Base-by-base conservation (phyloP, 2,329 filamentous ascomycete genomes). In the Botrytis medusae region DNA sequence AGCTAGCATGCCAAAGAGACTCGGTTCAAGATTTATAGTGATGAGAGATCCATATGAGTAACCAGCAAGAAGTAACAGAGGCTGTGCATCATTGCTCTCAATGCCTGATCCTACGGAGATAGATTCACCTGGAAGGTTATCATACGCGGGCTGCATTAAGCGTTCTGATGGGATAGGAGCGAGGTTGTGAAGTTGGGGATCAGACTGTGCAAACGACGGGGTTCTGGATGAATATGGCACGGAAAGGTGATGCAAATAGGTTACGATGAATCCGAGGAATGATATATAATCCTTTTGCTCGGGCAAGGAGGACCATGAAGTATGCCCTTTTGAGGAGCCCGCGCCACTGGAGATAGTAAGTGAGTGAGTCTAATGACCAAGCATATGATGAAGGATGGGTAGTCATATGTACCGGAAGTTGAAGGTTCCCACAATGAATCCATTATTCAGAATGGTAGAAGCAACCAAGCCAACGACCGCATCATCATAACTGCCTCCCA, bases 11-110 rank as follows among this genome's bases (percentile, higher is more conserved):
- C 77, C 74, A 10, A 78, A 79, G 0, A 81, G 74, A 0, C 85
- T 82, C 0, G 89, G 85, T 0, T 94, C 93, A 0, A 97, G 86
- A 73, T 91, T 89, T 0, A 88, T 90, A 2, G 93, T 90, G 57
- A 98, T 88, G 79, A 97, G 87, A 7, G 94, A 93, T 61, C 96
- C 96, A 81, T 98, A 98, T 0, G 94, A 97, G 81, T 98, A 98
- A 20, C 95, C 95, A 2, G 88, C 91, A 10, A 96, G 84, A 8
- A 97, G 78, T 4, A 90, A 79, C 65, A 85, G 3, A 82, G 77
- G 73, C 34, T 69, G 61, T 9, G 37, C 18, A 48, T 62, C 6
- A 22, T 18, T 18, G 9, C 34, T 44, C 18, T 40, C 60, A 46
- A 34, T 57, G 34, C 16, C 37, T 29, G 65, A 25, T 20, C 25